Base-by-base conservation (phyloP, 225 moss, liverwort and hornwort genomes). In the Thuidium tamariscinum region DNA sequence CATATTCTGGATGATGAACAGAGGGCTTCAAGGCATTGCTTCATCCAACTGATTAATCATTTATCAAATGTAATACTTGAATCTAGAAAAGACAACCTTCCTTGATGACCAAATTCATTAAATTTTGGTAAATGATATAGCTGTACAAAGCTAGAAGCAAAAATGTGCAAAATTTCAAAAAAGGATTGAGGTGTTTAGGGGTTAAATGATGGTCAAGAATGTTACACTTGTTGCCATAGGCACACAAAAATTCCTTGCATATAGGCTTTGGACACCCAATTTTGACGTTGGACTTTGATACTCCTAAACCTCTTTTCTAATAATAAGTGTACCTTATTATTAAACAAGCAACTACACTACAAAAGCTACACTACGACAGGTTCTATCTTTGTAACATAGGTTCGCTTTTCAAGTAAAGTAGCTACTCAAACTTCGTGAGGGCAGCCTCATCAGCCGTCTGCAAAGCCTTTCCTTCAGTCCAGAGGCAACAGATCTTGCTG, bases 361-460 rank as follows among this genome's bases (percentile, higher is more conserved):
- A 0, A 51, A 7, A n/a, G 1, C 21, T 52, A 3, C 9, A 21
- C 23, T 23, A 22, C 1, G 0, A 52, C 5, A 74, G 2, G 0
- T 2, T 23, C 25, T 3, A 6, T 54, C 5, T 15, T 54, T 75
- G 2, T 3, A 13, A 15, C 1, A 13, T 9, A 36, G 9, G 5
- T 55, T 75, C 0, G 0, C 4, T 55, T 37, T 74, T 37, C 0
- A 2, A 76, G 25, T 10, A 25, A 76, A 16, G 1, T 76, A 55
- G 25, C 37, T 55, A 16, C 36, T 76, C 25, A 9, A 76, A 37
- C 6, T 55, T 54, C 1, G 3, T 0, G 1, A 76, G 23, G 23
- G 52, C 14, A n/a, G 14, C 14, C n/a, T 75, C 36, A 8, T 23
- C 23, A 5, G 34, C 5, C 2, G 8, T 8, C 52, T 52, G 52